Evolutionary conservation across 2,329 filamentous ascomycete genomes (phyloP).

Genomic region (Epicoccum sorghinum): DNA sequence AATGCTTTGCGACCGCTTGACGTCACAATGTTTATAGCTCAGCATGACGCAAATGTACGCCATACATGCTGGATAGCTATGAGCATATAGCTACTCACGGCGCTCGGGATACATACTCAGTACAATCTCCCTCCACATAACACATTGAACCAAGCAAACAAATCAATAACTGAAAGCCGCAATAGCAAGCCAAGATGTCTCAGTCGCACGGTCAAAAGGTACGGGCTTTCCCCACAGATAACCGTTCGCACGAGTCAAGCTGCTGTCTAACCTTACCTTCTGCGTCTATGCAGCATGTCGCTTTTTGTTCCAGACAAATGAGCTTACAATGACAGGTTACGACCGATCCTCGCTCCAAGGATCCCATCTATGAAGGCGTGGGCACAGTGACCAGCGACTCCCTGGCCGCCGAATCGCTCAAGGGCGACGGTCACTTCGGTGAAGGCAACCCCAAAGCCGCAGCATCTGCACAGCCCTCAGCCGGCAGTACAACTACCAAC

Average conservation of each 20-base stretch:
- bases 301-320: neutral
- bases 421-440: constrained; percentile 64
- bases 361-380: constrained; percentile 63
- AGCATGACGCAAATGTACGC: constrained; percentile 23
- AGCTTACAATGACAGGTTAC: constrained; percentile 47
- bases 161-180: neutral
- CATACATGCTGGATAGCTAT: constrained; percentile 10
- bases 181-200: constrained; percentile 9
- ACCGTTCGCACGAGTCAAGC: constrained; percentile 5
- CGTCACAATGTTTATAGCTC: constrained; percentile 20
- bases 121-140: neutral
- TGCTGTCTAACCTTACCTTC: neutral
- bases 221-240: neutral
- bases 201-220: constrained; percentile 16
- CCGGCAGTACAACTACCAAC: constrained; percentile 62
- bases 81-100: constrained; percentile 1
- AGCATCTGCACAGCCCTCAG: constrained; percentile 56
- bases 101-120: neutral
- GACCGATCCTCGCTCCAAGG: constrained; percentile 55
- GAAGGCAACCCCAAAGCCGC: constrained; percentile 62
- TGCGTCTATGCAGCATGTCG: neutral
- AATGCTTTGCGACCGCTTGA: constrained; percentile 4
- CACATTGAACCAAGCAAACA: neutral
- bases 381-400: constrained; percentile 72
- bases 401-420: constrained; percentile 75